These are phyloP conservation scores for Hypoxylon sp. DNA, from an alignment of 2,329 filamentous ascomycete genomes.

Conservation along the genomic window DNA sequence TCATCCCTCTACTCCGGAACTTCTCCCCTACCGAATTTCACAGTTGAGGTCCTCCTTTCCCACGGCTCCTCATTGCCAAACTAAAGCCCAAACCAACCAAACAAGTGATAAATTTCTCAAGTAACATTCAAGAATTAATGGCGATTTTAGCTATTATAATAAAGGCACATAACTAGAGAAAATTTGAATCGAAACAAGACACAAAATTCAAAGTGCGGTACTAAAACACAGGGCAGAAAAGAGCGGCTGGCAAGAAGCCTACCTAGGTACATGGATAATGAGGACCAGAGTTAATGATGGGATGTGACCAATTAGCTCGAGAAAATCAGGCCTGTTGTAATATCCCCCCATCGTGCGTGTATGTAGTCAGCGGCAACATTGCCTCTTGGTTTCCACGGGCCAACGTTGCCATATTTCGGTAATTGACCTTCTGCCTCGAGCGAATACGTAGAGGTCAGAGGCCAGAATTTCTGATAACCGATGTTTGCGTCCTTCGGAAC, in stretches of 20 bases:
- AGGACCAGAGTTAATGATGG: background rate
- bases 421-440: slow-evolving; percentile 7
- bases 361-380: slow-evolving; percentile 25
- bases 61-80: no score
- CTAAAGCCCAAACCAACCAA: no score
- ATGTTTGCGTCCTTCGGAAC: slow-evolving; percentile 51
- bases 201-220: background rate
- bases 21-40: no score
- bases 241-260: background rate
- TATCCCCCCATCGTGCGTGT: slow-evolving; percentile 35
- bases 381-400: slow-evolving; percentile 32
- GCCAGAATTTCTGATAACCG: slow-evolving; percentile 39
- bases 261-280: background rate
- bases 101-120: background rate
- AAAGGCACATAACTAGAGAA: background rate
- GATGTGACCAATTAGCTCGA: background rate
- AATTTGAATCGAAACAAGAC: background rate
- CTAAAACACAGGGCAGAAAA: background rate
- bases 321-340: slow-evolving; percentile 31
- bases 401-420: slow-evolving; percentile 31
- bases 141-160: background rate
- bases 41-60: no score
- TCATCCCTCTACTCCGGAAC: no score
- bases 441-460: slow-evolving; percentile 37
- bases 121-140: background rate